phyloP scores from a whole-genome alignment of 202 grass and related monocot genomes.

The Zizania palustris region DNA sequence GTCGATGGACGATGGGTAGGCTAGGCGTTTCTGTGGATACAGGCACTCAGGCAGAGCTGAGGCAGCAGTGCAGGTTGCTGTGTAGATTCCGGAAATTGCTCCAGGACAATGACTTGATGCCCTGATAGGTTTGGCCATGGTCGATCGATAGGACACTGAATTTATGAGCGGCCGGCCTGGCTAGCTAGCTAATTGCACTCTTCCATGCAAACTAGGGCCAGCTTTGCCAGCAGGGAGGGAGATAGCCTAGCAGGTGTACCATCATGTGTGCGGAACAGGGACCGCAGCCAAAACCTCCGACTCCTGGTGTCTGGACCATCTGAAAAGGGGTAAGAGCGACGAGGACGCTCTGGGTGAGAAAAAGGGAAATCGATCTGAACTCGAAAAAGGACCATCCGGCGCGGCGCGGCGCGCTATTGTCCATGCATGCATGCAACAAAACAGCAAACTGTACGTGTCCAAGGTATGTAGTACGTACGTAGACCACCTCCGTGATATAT shows the following conservation, averaged over 20 bases:
- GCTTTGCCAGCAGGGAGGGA: background rate
- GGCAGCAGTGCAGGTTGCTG: background rate
- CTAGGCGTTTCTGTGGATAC: background rate
- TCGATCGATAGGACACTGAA: conserved; percentile 9
- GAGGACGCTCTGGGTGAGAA: background rate
- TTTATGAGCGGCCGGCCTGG: conserved; percentile 29
- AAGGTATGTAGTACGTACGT: too few species aligned
- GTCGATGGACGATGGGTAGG: too few species aligned
- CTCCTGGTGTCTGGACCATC: conserved; percentile 14
- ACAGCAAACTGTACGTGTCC: background rate
- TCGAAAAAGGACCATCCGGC: background rate
- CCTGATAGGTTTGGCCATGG: conserved; percentile 6
- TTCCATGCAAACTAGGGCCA: conserved; percentile 9
- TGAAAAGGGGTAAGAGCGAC: background rate
- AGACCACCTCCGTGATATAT: background rate
- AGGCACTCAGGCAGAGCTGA: background rate
- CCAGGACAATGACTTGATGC: conserved; percentile 28
- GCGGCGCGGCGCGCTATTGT: background rate
- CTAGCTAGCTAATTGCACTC: conserved; percentile 9
- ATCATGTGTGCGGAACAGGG: background rate
- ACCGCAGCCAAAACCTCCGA: background rate
- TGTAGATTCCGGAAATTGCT: conserved; percentile 31
- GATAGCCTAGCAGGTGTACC: conserved; percentile 34
- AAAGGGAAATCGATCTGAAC: conserved; percentile 1
- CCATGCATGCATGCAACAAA: conserved; percentile 1